Conservation (phyloP, 2,329 filamentous ascomycete species). For the Daldinia sp. region DNA sequence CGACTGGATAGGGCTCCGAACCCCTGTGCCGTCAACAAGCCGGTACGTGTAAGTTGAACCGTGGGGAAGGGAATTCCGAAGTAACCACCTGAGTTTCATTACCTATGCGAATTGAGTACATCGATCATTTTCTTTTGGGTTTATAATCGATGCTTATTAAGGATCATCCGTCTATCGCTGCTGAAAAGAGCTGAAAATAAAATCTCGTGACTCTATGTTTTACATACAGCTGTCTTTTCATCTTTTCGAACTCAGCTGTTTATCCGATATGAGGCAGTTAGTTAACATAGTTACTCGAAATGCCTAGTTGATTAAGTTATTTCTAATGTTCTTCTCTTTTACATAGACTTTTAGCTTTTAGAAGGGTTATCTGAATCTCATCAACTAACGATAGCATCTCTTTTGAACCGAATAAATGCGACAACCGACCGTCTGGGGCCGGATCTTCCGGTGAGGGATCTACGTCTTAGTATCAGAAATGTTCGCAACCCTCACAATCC, state of each 20-base stretch:
- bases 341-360: constrained; percentile 21
- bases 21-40: constrained; percentile 28
- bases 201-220: constrained; percentile 4
- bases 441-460: constrained; percentile 37
- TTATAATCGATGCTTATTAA: constrained; percentile 19
- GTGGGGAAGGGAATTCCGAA: constrained; percentile 26
- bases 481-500: not conserved
- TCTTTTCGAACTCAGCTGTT: not conserved
- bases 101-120: not conserved
- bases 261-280: not conserved
- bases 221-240: not conserved
- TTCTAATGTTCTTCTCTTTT: not conserved
- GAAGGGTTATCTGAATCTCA: constrained; percentile 16
- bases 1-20: constrained; percentile 12
- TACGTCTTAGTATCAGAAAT: constrained; percentile 31
- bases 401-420: constrained; percentile 7
- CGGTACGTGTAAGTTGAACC: constrained; percentile 32
- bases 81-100: not conserved
- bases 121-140: not conserved
- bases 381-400: constrained; percentile 11
- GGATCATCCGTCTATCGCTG: constrained; percentile 1
- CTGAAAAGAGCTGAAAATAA: constrained; percentile 7
- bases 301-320: not conserved
- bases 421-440: constrained; percentile 31
- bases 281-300: not conserved